Evolutionary conservation across 345 rosid species (phyloP).

Genomic region (Trapa incisa): DNA sequence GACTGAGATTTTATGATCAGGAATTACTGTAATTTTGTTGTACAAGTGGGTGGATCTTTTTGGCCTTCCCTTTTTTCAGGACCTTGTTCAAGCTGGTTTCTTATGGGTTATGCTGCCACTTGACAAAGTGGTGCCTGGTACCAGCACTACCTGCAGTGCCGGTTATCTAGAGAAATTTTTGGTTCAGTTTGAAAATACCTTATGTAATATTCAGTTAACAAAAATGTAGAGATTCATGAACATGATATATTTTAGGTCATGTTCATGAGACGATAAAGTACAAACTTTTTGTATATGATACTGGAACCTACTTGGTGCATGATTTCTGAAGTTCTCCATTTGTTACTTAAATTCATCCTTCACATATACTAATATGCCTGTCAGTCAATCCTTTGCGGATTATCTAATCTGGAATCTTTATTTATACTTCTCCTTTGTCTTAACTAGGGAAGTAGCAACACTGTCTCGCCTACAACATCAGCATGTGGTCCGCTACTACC

Average conservation of each 20-base stretch:
- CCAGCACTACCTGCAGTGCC: not conserved
- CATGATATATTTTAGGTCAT: no score
- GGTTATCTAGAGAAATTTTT: not conserved
- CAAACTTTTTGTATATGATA: no score
- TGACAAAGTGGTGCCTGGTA: not conserved
- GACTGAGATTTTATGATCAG: not conserved
- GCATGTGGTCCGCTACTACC: constrained; percentile 99
- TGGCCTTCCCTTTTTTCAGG: not conserved
- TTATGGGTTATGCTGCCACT: not conserved
- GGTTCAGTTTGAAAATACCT: not conserved
- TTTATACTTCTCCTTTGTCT: constrained; percentile 10
- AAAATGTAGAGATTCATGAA: not conserved
- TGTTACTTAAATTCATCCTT: not conserved
- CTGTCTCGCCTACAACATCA: constrained; percentile 96
- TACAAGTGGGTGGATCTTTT: not conserved
- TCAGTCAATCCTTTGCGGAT: not conserved
- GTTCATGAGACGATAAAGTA: no score
- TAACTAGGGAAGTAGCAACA: constrained; percentile 88
- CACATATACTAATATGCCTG: not conserved
- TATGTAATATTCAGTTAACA: not conserved
- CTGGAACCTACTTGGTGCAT: no score
- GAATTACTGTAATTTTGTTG: not conserved
- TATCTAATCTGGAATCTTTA: not conserved
- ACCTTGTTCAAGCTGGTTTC: not conserved
- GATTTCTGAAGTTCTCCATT: no score